Conservation (phyloP, 2,329 filamentous ascomycete genomes). For the Fusarium xylarioides region DNA sequence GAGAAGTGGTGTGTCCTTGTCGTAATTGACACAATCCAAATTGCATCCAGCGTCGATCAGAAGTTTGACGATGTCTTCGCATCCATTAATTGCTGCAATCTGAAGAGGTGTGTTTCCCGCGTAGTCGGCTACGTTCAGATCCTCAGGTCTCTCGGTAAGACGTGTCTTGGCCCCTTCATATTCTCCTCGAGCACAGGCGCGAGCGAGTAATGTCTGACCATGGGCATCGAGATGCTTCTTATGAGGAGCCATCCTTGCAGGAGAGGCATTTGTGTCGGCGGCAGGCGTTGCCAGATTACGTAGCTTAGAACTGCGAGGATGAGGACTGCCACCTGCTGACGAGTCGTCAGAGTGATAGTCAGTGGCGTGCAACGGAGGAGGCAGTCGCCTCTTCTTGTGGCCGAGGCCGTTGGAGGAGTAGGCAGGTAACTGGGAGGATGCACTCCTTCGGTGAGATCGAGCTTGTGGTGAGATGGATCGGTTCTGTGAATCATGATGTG, state of each 20-base stretch:
- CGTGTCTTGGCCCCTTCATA: constrained; percentile 80
- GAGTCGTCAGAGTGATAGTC: constrained; percentile 76
- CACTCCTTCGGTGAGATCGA: constrained; percentile 68
- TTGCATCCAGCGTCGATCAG: constrained; percentile 86
- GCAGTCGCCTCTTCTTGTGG: constrained; percentile 69
- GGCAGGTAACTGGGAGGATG: constrained; percentile 69
- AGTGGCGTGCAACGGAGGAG: constrained; percentile 68
- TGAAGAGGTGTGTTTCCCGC: constrained; percentile 97
- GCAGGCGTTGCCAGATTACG: constrained; percentile 65
- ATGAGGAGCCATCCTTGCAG: constrained; percentile 74
- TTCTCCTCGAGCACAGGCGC: constrained; percentile 87
- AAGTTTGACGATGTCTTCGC: constrained; percentile 85
- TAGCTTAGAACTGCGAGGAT: constrained; percentile 66
- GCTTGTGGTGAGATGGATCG: constrained; percentile 69
- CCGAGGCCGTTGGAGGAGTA: constrained; percentile 63
- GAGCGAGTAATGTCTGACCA: constrained; percentile 88
- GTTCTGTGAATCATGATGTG: constrained; percentile 45
- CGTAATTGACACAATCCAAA: constrained; percentile 79
- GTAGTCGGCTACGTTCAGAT: constrained; percentile 89
- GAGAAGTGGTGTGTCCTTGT: constrained; percentile 91
- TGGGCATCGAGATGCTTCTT: constrained; percentile 93
- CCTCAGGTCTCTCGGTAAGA: constrained; percentile 81
- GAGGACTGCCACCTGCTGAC: constrained; percentile 67
- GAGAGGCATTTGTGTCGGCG: constrained; percentile 69
- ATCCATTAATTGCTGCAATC: constrained; percentile 88